Conservation (phyloP, 2,329 filamentous ascomycete genomes). For the Colletotrichum tabaci region DNA sequence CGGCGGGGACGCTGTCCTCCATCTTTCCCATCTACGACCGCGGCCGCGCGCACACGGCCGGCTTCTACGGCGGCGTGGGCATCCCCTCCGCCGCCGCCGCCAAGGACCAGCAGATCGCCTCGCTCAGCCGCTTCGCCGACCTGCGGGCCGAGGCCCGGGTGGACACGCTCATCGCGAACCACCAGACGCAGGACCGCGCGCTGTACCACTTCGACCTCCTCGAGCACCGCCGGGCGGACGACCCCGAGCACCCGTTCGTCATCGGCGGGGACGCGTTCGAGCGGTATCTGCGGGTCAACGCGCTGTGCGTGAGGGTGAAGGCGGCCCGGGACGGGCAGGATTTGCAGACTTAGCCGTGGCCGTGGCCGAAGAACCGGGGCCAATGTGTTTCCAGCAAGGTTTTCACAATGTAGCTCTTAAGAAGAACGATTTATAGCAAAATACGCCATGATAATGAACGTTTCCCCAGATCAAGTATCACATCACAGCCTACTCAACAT, state of each 20-base stretch:
- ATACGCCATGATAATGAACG: no score
- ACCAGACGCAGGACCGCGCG: slow-evolving; percentile 27
- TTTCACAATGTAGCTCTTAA: no score
- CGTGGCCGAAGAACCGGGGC: no score
- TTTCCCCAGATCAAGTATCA: no score
- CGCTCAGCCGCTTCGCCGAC: slow-evolving; percentile 19
- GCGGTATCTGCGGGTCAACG: slow-evolving; percentile 5
- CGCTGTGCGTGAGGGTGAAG: slow-evolving; percentile 16
- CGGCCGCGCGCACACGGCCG: slow-evolving; percentile 44
- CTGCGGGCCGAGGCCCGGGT: slow-evolving; percentile 19
- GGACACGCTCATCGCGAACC: slow-evolving; percentile 27
- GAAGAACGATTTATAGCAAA: no score
- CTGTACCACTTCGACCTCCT: slow-evolving; percentile 26
- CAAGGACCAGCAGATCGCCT: slow-evolving; percentile 43
- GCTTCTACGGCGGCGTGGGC: slow-evolving; percentile 47
- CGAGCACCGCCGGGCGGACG: slow-evolving; percentile 3
- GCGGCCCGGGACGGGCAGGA: slow-evolving; percentile 23
- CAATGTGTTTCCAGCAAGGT: background rate
- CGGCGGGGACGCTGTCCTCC: slow-evolving; percentile 45
- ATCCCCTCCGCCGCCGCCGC: slow-evolving; percentile 41
- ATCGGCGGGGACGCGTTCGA: slow-evolving; percentile 23
- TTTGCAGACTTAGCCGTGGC: slow-evolving; percentile 9
- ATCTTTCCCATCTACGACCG: slow-evolving; percentile 44
- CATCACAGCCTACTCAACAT: no score
- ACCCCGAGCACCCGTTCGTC: slow-evolving; percentile 19